Base-by-base conservation (phyloP, 2,329 filamentous ascomycete species). In the Paramyrothecium sp. region DNA sequence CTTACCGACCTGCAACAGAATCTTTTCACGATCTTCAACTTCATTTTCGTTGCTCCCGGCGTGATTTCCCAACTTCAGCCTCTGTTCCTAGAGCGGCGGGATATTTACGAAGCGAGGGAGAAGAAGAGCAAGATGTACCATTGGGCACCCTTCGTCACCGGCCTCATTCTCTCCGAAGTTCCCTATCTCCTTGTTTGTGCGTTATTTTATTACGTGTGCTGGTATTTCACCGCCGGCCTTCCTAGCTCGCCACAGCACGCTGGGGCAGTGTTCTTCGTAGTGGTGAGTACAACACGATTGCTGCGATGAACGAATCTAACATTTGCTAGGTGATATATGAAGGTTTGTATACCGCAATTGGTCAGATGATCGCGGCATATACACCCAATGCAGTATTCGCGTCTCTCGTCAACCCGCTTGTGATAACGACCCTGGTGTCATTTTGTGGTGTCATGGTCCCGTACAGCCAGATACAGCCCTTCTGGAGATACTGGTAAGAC, bases 401-500 rank as follows among this genome's bases (percentile, higher is more conserved):
- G 1, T 74, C 80, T 1, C 73, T 84, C 13, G 74, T 76, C 60
- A 83, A 83, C 59, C 80, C 80, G 0, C 67, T 84, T 1, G 58
- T 83, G 21, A 73, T 84, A 54, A 74, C 77, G 69, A 66, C 85
- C 55, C 76, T 90, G 8, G 79, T 89, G 10, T 82, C 81, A 3
- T 91, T 91, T 75, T 90, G 87, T 66, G 88, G 88, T 60, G 86
- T 90, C 12, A 77, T 90, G 4, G 87, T 90, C 0, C 86, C 87
- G 0, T 89, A 86, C 61, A 67, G 65, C 0, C 77, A 78, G 20
- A 75, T 91, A 16, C 81, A 82, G 2, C 65, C 71, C 3, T 90
- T 91, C 71, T 91, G 88, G 88, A 74, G 75, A 41, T 79, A 77
- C 56, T 87, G 83, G 83, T 81, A 86, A 44, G 83, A 22, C 54